These are phyloP conservation scores for Phragmites australis DNA, from an alignment of 176 grass and related monocot species.

Conservation along the genomic window DNA sequence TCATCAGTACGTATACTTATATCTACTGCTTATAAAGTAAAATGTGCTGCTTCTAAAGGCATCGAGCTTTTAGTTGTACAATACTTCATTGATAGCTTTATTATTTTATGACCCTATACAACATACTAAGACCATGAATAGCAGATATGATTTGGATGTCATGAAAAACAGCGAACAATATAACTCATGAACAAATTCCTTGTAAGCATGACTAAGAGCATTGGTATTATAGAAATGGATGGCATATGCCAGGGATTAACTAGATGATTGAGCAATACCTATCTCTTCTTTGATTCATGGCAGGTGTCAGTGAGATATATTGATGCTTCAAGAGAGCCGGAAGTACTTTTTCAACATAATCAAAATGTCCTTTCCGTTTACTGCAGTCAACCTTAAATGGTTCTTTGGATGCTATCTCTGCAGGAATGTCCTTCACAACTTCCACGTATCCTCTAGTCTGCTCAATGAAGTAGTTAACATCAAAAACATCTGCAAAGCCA, in stretches of 20 bases:
- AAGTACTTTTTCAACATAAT: slow-evolving; percentile 75
- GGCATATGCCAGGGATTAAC: background rate
- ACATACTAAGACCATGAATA: slow-evolving; percentile 11
- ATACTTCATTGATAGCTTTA: background rate
- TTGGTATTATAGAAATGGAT: background rate
- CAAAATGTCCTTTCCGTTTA: slow-evolving; percentile 81
- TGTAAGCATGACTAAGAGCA: background rate
- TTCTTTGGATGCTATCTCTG: slow-evolving; percentile 65
- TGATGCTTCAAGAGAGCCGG: slow-evolving; percentile 71
- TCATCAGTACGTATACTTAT: too few relatives aligned
- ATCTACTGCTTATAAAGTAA: background rate
- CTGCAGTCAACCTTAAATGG: slow-evolving; percentile 88
- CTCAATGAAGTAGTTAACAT: slow-evolving; percentile 92
- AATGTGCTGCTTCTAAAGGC: background rate
- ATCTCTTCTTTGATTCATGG: slow-evolving; percentile 92
- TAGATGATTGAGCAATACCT: slow-evolving; percentile 53
- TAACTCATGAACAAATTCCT: slow-evolving; percentile 6
- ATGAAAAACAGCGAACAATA: background rate
- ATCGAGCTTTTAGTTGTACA: background rate
- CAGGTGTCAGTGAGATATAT: slow-evolving; percentile 79
- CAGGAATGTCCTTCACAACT: slow-evolving; percentile 75
- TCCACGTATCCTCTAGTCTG: slow-evolving; percentile 77
- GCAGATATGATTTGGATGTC: slow-evolving; percentile 6
- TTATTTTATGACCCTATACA: slow-evolving; percentile 2
- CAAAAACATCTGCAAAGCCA: slow-evolving; percentile 92